Base-by-base conservation (phyloP, 352 stramenopile genomes). In the Aphanomyces cochlioides region DNA sequence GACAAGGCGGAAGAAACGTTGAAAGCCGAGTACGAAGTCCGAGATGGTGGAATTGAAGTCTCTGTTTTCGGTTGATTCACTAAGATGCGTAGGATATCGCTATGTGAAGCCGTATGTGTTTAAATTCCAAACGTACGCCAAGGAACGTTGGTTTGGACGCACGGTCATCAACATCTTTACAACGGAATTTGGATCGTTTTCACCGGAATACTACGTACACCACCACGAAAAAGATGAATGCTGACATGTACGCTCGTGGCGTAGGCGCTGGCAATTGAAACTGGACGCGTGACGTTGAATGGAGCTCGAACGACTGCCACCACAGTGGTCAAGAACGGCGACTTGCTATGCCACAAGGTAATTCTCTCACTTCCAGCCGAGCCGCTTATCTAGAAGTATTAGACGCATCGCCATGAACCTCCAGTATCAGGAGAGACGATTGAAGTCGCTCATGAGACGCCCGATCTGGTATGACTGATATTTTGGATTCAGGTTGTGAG, bases 361-460 rank as follows among this genome's bases (percentile, higher is more conserved):
- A 21, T 43, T 41, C 38, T 10, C 61, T 7, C 36, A 38, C 40
- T 34, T 5, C n/a, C 5, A 19, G 3, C n/a, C 6, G 13, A n/a
- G 57, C 13, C 57, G 8, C 17, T 66, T 10, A 34, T 36, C 43
- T 7, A 56, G 2, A 10, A 36, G 34, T 36, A 36, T 45, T 72
- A 90, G 84, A 87, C 97, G 43, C 96, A 99, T 90, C 93, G 96
- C 50, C 96, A 99, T 73, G 96, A 99, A 82, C 96, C 96, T 21
- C 94, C 93, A 10, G 95, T 99, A 41, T 83, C 76, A 1, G 83
- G 89, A 36, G 80, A 95, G 21, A 82, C 93, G 15, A 78, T 97
- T 53, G 10, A 63, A n/a, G 81, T 97, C 61, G 78, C 93, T 10
- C 74, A 89, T 71, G 83, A 96, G 69, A 79, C 93, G 59, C 74